Conservation (phyloP, 805 yeast species). For the Wickerhamomyces canadensis region DNA sequence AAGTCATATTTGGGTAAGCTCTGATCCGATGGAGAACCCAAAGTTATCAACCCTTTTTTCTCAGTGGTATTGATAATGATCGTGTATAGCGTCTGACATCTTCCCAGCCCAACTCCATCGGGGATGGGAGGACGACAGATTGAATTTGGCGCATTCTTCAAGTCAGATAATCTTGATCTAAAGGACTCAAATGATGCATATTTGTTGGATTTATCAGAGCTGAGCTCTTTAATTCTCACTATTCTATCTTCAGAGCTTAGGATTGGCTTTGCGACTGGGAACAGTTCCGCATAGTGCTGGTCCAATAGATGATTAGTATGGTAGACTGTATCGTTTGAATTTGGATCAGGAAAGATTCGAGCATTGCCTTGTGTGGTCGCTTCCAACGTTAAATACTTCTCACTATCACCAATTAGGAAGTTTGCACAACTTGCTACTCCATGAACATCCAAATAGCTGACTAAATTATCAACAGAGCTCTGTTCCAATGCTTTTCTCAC, state of each 20-base stretch:
- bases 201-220: conserved; percentile 1
- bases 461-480: conserved; percentile 13
- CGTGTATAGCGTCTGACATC: conserved; percentile 16
- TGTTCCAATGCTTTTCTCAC: conserved; percentile 29
- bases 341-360: conserved; percentile 9
- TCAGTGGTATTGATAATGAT: conserved; percentile 12
- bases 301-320: conserved; percentile 24
- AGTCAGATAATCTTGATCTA: conserved; percentile 18
- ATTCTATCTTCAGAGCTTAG: conserved; percentile 15
- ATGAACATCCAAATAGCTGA: conserved; percentile 7
- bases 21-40: conserved; percentile 13
- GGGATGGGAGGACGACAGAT: conserved; percentile 16
- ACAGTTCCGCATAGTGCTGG: conserved; percentile 1
- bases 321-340: conserved; percentile 11
- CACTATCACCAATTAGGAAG: conserved; percentile 21
- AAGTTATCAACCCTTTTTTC: conserved; percentile 11
- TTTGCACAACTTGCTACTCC: conserved; percentile 24
- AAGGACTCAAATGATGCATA: conserved; percentile 15
- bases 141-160: conserved; percentile 12
- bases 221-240: conserved; percentile 13
- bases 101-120: conserved; percentile 15
- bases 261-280: conserved; percentile 11
- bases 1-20: conserved; percentile 10
- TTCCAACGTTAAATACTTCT: conserved; percentile 17
- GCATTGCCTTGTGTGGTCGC: conserved; percentile 17